Base-by-base conservation (phyloP, 1,284 basidiomycete species). In the Microstroma glucosiphilum region DNA sequence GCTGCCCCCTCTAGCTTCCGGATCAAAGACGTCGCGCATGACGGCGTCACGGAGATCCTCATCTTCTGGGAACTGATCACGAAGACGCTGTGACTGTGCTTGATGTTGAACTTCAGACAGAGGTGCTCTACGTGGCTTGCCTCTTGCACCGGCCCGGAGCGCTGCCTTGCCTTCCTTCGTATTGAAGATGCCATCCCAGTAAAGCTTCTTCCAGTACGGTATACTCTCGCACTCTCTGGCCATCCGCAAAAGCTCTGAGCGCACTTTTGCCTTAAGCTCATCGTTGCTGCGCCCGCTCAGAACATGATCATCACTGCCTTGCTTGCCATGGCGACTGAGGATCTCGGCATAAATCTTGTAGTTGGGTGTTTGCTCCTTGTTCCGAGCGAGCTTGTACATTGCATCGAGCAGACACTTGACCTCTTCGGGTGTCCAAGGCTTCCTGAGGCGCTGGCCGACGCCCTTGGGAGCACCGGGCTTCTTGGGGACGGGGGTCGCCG, bases 121-220 rank as follows among this genome's bases (percentile, higher is more conserved):
- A 37, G 30, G 30, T 37, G 30, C 30, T 37, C 30, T 37, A 4
- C 30, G 30, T 4, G 30, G 30, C 30, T 9, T 37, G 30, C 30
- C 30, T 9, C 30, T 37, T 37, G 30, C 30, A 37, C 30, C 30
- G 9, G 30, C 30, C 9, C 30, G 3, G 30, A 37, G 30, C 30
- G 30, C 30, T 37, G 30, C 30, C 9, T 37, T 37, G 30, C 30
- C 30, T 37, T 48, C 43, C 43, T 48, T 48, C 6, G 15, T 17
- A 17, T 48, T 12, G 21, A 48, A 48, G 43, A 48, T 21, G 43
- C 21, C 21, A n/a, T 48, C 17, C 43, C 43, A 48, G 43, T 48
- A 48, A 6, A 54, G 51, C 13, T 25, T 17, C 51, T 54, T 54
- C 51, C 51, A 54, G 51, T 54, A 54, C 6, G 51, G 51, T 23